Evolutionary conservation across 148 eudicot genomes (phyloP).

Genomic region (Fagopyrum esculentum): DNA sequence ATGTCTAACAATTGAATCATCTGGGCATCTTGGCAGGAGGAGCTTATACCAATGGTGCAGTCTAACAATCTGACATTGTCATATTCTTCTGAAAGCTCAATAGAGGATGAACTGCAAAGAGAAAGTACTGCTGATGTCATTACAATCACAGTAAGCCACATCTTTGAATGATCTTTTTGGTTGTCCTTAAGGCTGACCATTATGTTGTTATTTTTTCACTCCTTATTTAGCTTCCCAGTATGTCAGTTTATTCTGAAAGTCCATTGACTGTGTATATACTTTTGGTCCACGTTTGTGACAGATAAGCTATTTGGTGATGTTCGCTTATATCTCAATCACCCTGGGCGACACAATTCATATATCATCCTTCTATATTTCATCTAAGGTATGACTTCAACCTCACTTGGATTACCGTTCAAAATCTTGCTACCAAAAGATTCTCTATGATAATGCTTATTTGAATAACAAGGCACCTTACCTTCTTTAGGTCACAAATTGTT

Average conservation of each 20-base stretch:
- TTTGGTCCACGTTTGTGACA: slow-evolving; percentile 14
- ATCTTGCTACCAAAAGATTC: neutral
- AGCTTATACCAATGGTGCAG: slow-evolving; percentile 44
- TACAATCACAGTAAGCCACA: slow-evolving; percentile 43
- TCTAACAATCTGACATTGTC: slow-evolving; percentile 47
- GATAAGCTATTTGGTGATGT: slow-evolving; percentile 73
- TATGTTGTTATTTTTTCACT: neutral
- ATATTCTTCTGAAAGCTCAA: slow-evolving; percentile 63
- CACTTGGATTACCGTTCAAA: neutral
- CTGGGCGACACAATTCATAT: slow-evolving; percentile 41
- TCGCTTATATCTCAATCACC: slow-evolving; percentile 55
- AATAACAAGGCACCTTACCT: neutral
- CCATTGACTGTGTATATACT: neutral
- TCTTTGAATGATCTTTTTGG: neutral
- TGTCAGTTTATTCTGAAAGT: neutral
- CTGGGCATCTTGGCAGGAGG: slow-evolving; percentile 32
- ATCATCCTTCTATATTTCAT: slow-evolving; percentile 42
- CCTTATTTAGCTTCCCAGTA: neutral
- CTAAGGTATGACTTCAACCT: slow-evolving; percentile 35
- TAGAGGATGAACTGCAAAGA: slow-evolving; percentile 58
- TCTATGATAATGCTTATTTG: neutral
- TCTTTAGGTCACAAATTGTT: neutral
- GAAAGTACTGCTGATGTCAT: slow-evolving; percentile 61
- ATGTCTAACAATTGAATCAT: slow-evolving; percentile 2
- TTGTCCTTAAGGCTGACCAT: slow-evolving; percentile 1